Evolutionary conservation across 2,329 filamentous ascomycete species (phyloP).

Genomic region (Apiospora pterosperma): DNA sequence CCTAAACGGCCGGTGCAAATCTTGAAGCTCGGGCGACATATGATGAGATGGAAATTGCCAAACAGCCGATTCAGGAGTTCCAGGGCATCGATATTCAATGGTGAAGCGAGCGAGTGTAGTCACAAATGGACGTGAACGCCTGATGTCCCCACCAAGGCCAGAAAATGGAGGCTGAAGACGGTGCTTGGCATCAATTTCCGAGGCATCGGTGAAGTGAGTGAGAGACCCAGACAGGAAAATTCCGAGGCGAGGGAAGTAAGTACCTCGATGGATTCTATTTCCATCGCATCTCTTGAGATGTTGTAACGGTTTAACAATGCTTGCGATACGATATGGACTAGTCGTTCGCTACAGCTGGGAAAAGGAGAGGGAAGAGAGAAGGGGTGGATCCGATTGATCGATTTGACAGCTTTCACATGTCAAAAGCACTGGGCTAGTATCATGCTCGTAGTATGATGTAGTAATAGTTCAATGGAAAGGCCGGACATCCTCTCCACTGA

Average conservation of each 20-base stretch:
- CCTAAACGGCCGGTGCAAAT: not conserved
- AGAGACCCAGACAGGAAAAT: too few species aligned
- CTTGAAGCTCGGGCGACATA: not conserved
- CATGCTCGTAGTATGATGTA: not conserved
- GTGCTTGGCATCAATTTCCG: not conserved
- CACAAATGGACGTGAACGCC: not conserved
- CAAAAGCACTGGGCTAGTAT: not conserved
- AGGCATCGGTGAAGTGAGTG: not conserved
- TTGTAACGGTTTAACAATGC: not conserved
- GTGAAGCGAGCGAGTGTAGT: not conserved
- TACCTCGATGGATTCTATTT: not conserved
- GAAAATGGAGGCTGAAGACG: not conserved
- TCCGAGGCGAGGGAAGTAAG: too few species aligned
- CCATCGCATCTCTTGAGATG: not conserved
- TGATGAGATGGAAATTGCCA: not conserved
- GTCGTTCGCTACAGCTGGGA: not conserved
- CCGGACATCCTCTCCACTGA: not conserved
- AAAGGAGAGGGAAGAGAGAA: not conserved
- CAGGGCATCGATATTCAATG: not conserved
- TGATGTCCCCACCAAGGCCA: not conserved
- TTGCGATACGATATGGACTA: not conserved
- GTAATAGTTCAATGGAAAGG: too few species aligned
- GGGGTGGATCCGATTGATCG: not conserved
- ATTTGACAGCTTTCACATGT: conserved; percentile 1
- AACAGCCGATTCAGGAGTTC: not conserved